Evolutionary conservation across 805 yeast genomes (phyloP).

Genomic region (Suhomyces prunicola): DNA sequence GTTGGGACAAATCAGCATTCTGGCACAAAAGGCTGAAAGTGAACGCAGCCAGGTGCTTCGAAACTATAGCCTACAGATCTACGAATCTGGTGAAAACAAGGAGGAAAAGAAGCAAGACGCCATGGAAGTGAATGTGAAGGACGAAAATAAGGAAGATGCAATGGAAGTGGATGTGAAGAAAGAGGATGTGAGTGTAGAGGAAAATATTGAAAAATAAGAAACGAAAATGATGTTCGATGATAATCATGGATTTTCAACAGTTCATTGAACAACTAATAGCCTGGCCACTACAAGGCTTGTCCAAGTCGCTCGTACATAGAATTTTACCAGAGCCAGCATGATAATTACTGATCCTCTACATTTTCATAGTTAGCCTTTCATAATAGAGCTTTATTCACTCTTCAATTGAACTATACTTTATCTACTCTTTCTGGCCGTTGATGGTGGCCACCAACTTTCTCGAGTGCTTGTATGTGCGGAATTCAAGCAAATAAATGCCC

Average conservation of each 20-base stretch:
- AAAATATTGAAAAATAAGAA: too few species aligned
- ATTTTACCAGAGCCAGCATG: too few species aligned
- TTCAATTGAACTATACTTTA: neutral
- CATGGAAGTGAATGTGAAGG: neutral
- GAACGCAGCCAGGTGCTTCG: conserved; percentile 29
- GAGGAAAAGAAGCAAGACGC: neutral
- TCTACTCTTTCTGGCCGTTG: conserved; percentile 48
- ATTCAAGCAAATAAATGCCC: conserved; percentile 75
- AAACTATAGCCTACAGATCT: conserved; percentile 33
- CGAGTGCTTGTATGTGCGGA: conserved; percentile 60
- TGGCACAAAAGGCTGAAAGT: conserved; percentile 25
- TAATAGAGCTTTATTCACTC: neutral
- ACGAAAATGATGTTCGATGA: too few species aligned
- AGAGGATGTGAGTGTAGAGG: neutral
- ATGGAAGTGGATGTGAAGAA: neutral
- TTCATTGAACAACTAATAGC: too few species aligned
- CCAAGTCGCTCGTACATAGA: too few species aligned
- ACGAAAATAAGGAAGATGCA: neutral
- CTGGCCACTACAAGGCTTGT: too few species aligned
- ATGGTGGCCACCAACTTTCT: conserved; percentile 71
- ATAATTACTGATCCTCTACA: too few species aligned
- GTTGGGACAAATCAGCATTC: conserved; percentile 32
- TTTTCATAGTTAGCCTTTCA: too few species aligned
- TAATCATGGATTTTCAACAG: too few species aligned
- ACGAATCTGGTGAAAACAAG: conserved; percentile 12